Base-by-base conservation (phyloP, 2,329 filamentous ascomycete genomes). In the Graphilbum fragrans region DNA sequence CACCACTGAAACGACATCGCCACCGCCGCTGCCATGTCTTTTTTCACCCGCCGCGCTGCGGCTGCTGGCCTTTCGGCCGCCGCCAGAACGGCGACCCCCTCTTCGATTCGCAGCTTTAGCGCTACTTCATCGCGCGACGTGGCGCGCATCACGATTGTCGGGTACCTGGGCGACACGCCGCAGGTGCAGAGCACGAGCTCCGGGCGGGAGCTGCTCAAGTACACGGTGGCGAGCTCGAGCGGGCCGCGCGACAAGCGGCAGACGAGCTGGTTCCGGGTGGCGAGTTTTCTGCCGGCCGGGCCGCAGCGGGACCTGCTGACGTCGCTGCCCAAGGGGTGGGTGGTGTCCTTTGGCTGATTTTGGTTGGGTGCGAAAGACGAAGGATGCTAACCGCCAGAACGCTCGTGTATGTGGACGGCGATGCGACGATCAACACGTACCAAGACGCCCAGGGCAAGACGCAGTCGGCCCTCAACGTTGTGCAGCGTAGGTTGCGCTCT, bases 261-360 rank as follows among this genome's bases (percentile, higher is more conserved):
- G 57, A 85, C 82, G 23, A 92, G 81, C 69, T 96, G 84, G 83
- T 96, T 93, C 72, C 72, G 71, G 44, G 69, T 96, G 42, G 69
- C 78, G 27, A 77, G 71, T 64, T 96, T 96, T 58, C 52, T 65
- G 40, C 65, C 67, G 14, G 78, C 85, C 49, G 84, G 82, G 12
- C 62, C 72, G 38, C 69, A 73, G 58, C 79, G 80, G 55, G 84
- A 94, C 48, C 81, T 74, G 55, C 58, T 94, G 52, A 64, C 84
- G 55, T 67, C 63, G 54, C 62, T 95, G 61, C 77, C 77, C 41
- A 96, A 95, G 70, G 90, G 90, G 85, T 94, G 65, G 59, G 84
- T 74, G 45, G 3, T 29, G 17, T 14, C 35, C 12, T 20, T 34
- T 41, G n/a, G n/a, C n/a, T 19, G 8, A 17, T 21, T 21, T 27